A percentile compares a stretch with the other conserved stretches of the same genome.
Evolutionary conservation across 768 basidiomycete genomes (phyloP).

Genomic region (Serendipita sp.): DNA sequence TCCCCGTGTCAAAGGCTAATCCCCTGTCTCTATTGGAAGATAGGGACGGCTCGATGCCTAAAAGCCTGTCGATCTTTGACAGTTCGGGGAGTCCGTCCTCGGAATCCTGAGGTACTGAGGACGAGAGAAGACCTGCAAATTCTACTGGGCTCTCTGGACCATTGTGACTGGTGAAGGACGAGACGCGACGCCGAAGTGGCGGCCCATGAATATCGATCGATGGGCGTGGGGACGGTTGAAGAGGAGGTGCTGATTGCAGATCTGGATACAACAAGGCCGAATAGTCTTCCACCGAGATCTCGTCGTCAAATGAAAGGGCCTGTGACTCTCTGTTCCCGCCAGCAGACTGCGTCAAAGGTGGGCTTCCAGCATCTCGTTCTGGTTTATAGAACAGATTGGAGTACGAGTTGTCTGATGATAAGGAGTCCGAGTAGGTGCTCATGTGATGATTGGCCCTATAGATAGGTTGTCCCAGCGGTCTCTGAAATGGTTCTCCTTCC

Average conservation of each 20-base stretch:
- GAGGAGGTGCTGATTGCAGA: neutral
- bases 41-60: too few relatives aligned
- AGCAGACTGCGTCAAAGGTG: neutral
- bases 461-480: neutral
- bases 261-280: neutral
- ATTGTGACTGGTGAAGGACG: neutral
- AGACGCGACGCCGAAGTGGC: neutral
- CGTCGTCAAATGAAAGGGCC: neutral
- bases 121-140: neutral
- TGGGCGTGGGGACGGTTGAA: neutral
- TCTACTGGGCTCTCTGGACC: neutral
- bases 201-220: neutral
- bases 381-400: neutral
- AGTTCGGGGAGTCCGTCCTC: too few relatives aligned
- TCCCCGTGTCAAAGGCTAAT: neutral
- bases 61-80: too few relatives aligned
- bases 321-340: neutral
- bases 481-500: neutral
- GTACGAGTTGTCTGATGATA: neutral
- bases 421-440: neutral
- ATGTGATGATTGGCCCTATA: neutral
- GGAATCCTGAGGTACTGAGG: too few relatives aligned
- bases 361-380: neutral
- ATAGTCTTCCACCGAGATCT: neutral
- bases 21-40: neutral